These are phyloP conservation scores for Phytophthora syringae DNA, from an alignment of 352 stramenopile genomes.

Conservation along the genomic window DNA sequence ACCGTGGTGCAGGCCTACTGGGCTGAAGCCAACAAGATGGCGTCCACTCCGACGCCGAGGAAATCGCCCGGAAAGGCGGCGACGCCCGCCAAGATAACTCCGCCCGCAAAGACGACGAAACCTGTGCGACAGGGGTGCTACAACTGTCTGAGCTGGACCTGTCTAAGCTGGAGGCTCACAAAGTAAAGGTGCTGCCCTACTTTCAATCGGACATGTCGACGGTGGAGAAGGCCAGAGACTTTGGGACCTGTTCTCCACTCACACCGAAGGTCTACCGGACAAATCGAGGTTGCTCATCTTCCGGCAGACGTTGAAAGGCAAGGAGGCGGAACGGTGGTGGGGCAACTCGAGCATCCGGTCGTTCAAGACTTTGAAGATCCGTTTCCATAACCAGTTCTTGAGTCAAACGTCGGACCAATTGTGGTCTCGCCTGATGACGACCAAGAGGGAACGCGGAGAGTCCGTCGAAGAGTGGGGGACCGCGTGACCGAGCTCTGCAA, in stretches of 20 bases:
- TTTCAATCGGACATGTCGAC: not conserved
- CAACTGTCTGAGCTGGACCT: not conserved
- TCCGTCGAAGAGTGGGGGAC: slow-evolving; percentile 13
- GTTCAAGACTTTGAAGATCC: not conserved
- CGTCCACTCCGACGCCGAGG: too few relatives aligned
- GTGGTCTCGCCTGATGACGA: not conserved
- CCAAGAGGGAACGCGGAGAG: not conserved
- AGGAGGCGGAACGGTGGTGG: slow-evolving; percentile 3
- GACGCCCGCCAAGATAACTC: too few relatives aligned
- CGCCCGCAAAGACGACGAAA: too few relatives aligned
- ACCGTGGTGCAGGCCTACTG: too few relatives aligned
- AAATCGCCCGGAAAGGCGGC: too few relatives aligned
- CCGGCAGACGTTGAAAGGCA: not conserved
- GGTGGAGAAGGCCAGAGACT: slow-evolving; percentile 1
- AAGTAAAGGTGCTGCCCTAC: not conserved
- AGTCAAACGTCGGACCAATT: not conserved
- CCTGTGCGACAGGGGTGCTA: too few relatives aligned
- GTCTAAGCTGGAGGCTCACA: not conserved
- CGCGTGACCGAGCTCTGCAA: slow-evolving; percentile 1
- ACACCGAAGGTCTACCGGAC: slow-evolving; percentile 3
- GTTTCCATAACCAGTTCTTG: slow-evolving; percentile 8
- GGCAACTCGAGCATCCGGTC: not conserved
- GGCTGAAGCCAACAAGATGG: too few relatives aligned
- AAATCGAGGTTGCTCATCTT: not conserved
- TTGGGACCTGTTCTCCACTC: not conserved